These are phyloP conservation scores for Volvox carteri DNA, from an alignment of 163 green algal species.

Conservation along the genomic window DNA sequence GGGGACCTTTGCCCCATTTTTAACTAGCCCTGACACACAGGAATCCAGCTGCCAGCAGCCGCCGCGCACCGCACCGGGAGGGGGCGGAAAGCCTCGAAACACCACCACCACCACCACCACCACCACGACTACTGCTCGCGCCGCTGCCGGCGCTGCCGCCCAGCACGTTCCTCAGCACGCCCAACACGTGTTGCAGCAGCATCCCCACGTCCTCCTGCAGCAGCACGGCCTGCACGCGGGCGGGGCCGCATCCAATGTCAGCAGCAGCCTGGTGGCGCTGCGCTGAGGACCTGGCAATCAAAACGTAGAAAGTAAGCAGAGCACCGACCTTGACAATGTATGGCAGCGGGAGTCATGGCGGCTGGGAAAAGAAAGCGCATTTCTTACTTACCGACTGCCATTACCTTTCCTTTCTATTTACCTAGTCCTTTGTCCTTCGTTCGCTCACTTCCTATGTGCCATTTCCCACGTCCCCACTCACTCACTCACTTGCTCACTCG, in stretches of 20 bases:
- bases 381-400: not conserved
- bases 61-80: not conserved
- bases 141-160: not conserved
- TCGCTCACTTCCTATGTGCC: not conserved
- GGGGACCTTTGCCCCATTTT: not conserved
- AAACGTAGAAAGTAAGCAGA: too few relatives aligned
- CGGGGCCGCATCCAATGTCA: not conserved
- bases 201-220: slow-evolving; percentile 47
- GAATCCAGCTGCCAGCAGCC: too few relatives aligned
- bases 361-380: too few relatives aligned
- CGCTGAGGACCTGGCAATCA: too few relatives aligned
- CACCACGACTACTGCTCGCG: not conserved
- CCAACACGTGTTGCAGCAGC: slow-evolving; percentile 40
- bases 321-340: not conserved
- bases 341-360: too few relatives aligned
- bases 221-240: slow-evolving; percentile 12
- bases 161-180: slow-evolving; percentile 8
- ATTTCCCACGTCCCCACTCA: not conserved
- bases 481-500: not conserved
- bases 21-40: not conserved
- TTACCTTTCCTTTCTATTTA: not conserved
- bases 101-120: not conserved
- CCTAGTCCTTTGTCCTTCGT: not conserved
- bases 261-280: not conserved
- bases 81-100: not conserved